A percentile compares a stretch with the other conserved stretches of the same genome.
These are phyloP conservation scores for Hymenoscyphus fructigenus DNA, from an alignment of 2,329 filamentous ascomycete genomes.

Conservation along the genomic window DNA sequence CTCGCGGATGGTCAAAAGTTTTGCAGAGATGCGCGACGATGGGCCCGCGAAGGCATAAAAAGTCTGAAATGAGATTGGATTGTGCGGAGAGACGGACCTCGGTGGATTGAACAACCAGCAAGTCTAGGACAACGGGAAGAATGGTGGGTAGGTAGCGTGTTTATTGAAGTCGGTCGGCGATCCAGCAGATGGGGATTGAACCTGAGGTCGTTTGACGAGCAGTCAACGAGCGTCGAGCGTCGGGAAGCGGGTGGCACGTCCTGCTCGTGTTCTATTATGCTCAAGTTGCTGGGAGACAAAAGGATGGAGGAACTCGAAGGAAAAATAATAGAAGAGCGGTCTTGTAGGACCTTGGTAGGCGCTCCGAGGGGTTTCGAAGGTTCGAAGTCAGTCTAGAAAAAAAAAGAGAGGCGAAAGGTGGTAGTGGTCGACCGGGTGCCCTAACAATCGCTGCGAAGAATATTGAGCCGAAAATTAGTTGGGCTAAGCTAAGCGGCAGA, in stretches of 20 bases:
- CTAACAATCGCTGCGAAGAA: neutral
- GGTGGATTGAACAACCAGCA: slow-evolving; percentile 18
- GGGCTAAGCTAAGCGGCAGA: no score
- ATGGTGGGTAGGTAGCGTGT: neutral
- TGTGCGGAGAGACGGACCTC: slow-evolving; percentile 21
- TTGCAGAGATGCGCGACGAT: slow-evolving; percentile 24
- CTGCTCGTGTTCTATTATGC: slow-evolving; percentile 2
- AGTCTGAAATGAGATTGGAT: slow-evolving; percentile 11
- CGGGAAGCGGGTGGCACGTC: neutral
- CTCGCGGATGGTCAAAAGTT: slow-evolving; percentile 11
- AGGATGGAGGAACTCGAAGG: neutral
- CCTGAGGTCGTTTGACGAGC: neutral
- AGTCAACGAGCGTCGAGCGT: neutral
- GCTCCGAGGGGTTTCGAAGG: neutral
- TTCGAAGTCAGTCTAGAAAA: neutral
- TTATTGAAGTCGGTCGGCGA: neutral
- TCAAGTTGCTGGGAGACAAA: neutral
- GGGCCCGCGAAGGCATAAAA: slow-evolving; percentile 11
- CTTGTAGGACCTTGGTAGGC: neutral
- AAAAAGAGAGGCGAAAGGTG: neutral
- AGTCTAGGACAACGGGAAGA: slow-evolving; percentile 3
- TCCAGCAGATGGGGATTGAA: neutral
- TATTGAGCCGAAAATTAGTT: neutral
- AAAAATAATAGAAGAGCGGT: neutral
- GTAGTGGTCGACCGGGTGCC: neutral